Evolutionary conservation across 352 stramenopile species (phyloP).

Genomic region (Phytophthora sojae): DNA sequence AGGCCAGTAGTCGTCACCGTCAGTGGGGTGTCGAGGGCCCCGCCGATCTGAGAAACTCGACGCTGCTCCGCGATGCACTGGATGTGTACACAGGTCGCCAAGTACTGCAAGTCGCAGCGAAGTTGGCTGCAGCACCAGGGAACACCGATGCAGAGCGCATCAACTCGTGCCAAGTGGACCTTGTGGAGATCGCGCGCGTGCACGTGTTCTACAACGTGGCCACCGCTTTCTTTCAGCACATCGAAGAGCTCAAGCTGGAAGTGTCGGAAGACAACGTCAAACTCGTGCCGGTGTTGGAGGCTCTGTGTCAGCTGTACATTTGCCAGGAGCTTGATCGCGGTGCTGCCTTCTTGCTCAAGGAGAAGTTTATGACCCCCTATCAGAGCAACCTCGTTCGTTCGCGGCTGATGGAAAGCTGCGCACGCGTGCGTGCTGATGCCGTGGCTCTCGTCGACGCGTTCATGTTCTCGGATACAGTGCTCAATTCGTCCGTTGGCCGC

Average conservation of each 20-base stretch:
- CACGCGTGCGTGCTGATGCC: slow-evolving; percentile 58
- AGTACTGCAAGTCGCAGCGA: slow-evolving; percentile 51
- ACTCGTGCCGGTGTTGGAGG: slow-evolving; percentile 61
- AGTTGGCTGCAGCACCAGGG: slow-evolving; percentile 36
- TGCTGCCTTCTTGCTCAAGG: slow-evolving; percentile 63
- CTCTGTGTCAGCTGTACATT: slow-evolving; percentile 82
- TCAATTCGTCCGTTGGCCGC: slow-evolving; percentile 75
- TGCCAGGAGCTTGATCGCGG: slow-evolving; percentile 72
- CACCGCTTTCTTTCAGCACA: slow-evolving; percentile 58
- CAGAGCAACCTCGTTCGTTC: slow-evolving; percentile 62
- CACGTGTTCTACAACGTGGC: slow-evolving; percentile 85
- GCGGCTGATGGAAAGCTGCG: slow-evolving; percentile 52
- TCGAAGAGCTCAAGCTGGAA: slow-evolving; percentile 52
- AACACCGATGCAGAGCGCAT: slow-evolving; percentile 51
- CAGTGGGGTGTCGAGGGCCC: slow-evolving; percentile 43
- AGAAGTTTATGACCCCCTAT: slow-evolving; percentile 61
- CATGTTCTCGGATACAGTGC: slow-evolving; percentile 71
- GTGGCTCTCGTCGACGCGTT: slow-evolving; percentile 81
- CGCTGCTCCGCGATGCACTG: slow-evolving; percentile 49
- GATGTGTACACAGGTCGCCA: slow-evolving; percentile 64
- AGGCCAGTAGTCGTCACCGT: slow-evolving; percentile 10
- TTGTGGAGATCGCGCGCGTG: slow-evolving; percentile 73
- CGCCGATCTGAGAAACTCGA: slow-evolving; percentile 43
- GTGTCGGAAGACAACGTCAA: slow-evolving; percentile 13
- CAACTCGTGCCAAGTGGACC: slow-evolving; percentile 80